These are phyloP conservation scores for Flaveria robusta DNA, from an alignment of 129 eudicot genomes.

Conservation along the genomic window DNA sequence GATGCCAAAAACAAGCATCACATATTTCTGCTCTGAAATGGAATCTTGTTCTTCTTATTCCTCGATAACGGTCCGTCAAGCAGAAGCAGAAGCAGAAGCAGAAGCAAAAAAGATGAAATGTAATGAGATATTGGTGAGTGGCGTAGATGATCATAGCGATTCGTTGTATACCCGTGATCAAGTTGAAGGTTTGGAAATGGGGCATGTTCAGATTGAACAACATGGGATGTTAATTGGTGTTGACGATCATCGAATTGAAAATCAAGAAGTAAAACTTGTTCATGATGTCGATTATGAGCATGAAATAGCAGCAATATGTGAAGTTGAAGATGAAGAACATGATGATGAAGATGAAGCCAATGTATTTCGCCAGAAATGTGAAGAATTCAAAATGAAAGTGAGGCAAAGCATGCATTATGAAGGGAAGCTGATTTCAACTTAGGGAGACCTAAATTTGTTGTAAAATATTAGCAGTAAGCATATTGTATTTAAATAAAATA, in stretches of 20 bases:
- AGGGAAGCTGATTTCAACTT: neutral
- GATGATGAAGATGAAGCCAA: constrained; percentile 5
- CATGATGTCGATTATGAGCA: neutral
- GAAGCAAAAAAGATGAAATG: constrained; percentile 6
- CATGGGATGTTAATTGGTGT: neutral
- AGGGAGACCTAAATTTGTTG: too few relatives aligned
- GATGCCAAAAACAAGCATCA: constrained; percentile 13
- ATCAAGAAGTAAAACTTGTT: neutral
- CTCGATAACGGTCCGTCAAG: neutral
- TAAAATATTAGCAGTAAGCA: neutral
- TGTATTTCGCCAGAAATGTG: constrained; percentile 26
- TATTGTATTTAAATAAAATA: neutral
- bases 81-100: neutral
- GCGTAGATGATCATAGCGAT: neutral
- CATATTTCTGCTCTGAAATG: constrained; percentile 29
- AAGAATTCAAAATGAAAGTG: constrained; percentile 26
- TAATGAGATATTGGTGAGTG: neutral
- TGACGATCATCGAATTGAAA: neutral
- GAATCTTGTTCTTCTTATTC: constrained; percentile 11
- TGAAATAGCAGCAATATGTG: constrained; percentile 9
- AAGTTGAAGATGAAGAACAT: neutral
- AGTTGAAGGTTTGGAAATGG: constrained; percentile 1
- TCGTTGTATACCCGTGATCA: neutral
- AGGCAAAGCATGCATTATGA: constrained; percentile 21
- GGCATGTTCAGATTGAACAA: neutral